phyloP scores from a whole-genome alignment of 176 grass and related monocot species.

The Oryza longistaminata region DNA sequence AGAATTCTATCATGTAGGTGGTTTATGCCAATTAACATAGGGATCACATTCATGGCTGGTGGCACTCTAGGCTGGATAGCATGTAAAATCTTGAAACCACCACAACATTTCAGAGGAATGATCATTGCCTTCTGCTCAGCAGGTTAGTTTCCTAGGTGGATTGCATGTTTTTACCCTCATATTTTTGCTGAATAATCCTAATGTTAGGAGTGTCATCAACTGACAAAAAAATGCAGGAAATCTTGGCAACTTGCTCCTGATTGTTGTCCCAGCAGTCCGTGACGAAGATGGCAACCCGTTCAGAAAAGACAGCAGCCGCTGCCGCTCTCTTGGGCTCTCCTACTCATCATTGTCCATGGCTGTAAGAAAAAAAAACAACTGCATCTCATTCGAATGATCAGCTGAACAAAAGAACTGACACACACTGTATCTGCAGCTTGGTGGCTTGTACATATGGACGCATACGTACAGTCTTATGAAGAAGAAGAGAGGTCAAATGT shows the following conservation, averaged over 20 bases:
- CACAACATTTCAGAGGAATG: conserved; percentile 56
- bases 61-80: conserved; percentile 74
- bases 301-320: conserved; percentile 31
- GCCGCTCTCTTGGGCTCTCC: conserved; percentile 58
- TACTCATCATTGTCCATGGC: conserved; percentile 95
- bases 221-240: conserved; percentile 54
- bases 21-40: conserved; percentile 97
- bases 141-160: conserved; percentile 40
- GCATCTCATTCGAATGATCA: not conserved
- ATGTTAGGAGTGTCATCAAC: not conserved
- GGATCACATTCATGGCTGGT: conserved; percentile 65
- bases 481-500: conserved; percentile 61
- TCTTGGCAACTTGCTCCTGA: conserved; percentile 74
- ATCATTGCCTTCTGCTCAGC: conserved; percentile 70
- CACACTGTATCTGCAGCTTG: conserved; percentile 55
- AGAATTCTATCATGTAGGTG: conserved; percentile 53
- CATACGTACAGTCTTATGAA: conserved; percentile 75
- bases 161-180: conserved; percentile 8
- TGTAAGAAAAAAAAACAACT: conserved; percentile 49
- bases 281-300: conserved; percentile 81
- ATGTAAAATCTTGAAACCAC: conserved; percentile 61
- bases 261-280: conserved; percentile 73
- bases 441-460: conserved; percentile 88
- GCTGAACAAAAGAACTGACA: not conserved
- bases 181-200: not conserved